Evolutionary conservation across 176 grass and related monocot genomes (phyloP), one percentile per base, ranked within the genome.

Genomic region (Cenchrus fungigraminus): DNA sequence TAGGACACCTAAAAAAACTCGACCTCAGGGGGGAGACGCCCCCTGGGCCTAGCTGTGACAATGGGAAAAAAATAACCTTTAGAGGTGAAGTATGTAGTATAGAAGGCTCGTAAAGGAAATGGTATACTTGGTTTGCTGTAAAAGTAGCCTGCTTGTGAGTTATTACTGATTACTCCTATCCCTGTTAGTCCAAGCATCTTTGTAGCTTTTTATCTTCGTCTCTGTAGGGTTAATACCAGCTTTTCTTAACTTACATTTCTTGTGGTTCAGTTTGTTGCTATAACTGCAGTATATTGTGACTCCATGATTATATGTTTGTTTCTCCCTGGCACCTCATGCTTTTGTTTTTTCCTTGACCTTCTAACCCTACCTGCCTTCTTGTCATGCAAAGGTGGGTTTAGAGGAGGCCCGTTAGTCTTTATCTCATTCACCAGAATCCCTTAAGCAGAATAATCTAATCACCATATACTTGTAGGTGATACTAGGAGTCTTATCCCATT

Each of bases 101-200:
- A 45, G 2, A 70, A 46, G 68, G 42, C 42, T 70, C 42, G 42
- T 12, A 70, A 70, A 70, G 68, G 67, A 70, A 70, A 70, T 15
- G 9, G 15, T 52, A 52, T 79, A 65, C 22, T 45, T 79, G 13
- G 77, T 65, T 79, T 65, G 13, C 8, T 79, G 15, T 65, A 51
- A 45, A 52, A 6, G 45, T 53, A 80, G 3, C 25, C 43, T 44
- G 46, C 9, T 22, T 12, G 28, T 67, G 28, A 19, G 15, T 67
- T 40, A 44, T 44, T 77, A 43, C 44, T 42, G 34, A 55, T 47
- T 22, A 19, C 68, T 71, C 68, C 7, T 46, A 2, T 40, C 34
- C 65, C 40, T 45, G 67, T 45, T 70, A 37, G 40, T 70, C 17
- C 17, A n/a, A n/a, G 8, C 40, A n/a, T 70, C 17, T 70, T n/a